phyloP scores from a whole-genome alignment of 257 asterid genomes.

The Penstemon newberryi region DNA sequence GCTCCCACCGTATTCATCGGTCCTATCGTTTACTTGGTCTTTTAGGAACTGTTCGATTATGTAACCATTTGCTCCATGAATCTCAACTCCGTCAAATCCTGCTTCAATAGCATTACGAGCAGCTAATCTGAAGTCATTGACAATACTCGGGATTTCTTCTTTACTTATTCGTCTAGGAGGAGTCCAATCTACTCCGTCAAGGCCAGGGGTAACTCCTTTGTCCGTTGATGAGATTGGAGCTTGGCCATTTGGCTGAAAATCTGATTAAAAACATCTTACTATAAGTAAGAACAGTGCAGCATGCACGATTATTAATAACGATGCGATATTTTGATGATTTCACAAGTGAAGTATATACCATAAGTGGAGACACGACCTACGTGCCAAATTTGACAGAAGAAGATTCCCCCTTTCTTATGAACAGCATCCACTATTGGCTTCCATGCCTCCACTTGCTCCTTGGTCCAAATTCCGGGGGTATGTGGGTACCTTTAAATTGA shows the following conservation, averaged over 20 bases:
- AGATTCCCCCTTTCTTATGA: constrained; percentile 33
- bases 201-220: constrained; percentile 35
- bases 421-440: constrained; percentile 37
- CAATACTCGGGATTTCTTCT: constrained; percentile 33
- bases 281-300: too few relatives aligned
- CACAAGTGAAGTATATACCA: not conserved
- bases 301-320: too few relatives aligned
- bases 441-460: constrained; percentile 42
- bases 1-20: constrained; percentile 46
- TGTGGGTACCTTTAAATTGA: constrained; percentile 27
- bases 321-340: too few relatives aligned
- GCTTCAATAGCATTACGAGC: constrained; percentile 42
- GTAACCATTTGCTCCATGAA: constrained; percentile 52
- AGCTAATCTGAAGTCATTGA: constrained; percentile 35
- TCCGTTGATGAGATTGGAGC: constrained; percentile 45
- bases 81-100: constrained; percentile 53
- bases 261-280: constrained; percentile 7
- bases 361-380: constrained; percentile 26
- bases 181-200: constrained; percentile 25
- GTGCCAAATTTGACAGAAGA: constrained; percentile 39
- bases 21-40: constrained; percentile 45
- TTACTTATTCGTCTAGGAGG: constrained; percentile 34
- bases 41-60: constrained; percentile 47
- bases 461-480: constrained; percentile 36
- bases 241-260: constrained; percentile 41